These are phyloP conservation scores for Talaromyces rugulosus DNA, from an alignment of 2,329 filamentous ascomycete species.

Conservation along the genomic window DNA sequence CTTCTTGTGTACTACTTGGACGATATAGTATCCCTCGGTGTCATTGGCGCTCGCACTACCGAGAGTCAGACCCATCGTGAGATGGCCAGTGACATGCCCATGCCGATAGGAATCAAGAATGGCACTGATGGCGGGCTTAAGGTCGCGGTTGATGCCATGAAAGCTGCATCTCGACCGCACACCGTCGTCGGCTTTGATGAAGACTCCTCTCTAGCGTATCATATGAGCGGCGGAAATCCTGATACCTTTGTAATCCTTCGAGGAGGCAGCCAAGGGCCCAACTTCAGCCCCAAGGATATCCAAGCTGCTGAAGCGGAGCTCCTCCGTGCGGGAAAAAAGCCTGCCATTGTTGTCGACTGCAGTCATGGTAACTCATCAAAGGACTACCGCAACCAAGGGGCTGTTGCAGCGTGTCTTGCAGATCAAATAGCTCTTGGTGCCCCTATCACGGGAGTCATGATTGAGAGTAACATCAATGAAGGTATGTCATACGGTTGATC, in stretches of 20 bases:
- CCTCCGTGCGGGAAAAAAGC: conserved; percentile 1
- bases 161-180: conserved; percentile 1
- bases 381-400: conserved; percentile 1
- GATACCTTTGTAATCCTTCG: conserved; percentile 7
- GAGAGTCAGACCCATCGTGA: conserved; percentile 5
- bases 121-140: conserved; percentile 3
- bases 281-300: conserved; percentile 1
- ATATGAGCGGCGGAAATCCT: conserved; percentile 1
- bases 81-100: conserved; percentile 5
- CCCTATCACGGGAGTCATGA: conserved; percentile 5
- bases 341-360: conserved; percentile 3
- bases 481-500: neutral
- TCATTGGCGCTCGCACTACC: conserved; percentile 2
- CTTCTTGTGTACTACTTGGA: conserved; percentile 4
- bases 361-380: conserved; percentile 6
- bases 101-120: conserved; percentile 3
- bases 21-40: conserved; percentile 5
- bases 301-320: conserved; percentile 3
- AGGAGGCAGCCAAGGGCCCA: conserved; percentile 4
- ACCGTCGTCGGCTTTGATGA: conserved; percentile 4
- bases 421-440: conserved; percentile 3
- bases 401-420: conserved; percentile 3
- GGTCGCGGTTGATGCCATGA: conserved; percentile 2
- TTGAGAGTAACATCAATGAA: conserved; percentile 5
- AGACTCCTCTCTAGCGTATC: conserved; percentile 1